Evolutionary conservation across 805 yeast species (phyloP), one percentile per base, ranked within the genome.

Genomic region (Cyberlindnera samutprakarnensis): DNA sequence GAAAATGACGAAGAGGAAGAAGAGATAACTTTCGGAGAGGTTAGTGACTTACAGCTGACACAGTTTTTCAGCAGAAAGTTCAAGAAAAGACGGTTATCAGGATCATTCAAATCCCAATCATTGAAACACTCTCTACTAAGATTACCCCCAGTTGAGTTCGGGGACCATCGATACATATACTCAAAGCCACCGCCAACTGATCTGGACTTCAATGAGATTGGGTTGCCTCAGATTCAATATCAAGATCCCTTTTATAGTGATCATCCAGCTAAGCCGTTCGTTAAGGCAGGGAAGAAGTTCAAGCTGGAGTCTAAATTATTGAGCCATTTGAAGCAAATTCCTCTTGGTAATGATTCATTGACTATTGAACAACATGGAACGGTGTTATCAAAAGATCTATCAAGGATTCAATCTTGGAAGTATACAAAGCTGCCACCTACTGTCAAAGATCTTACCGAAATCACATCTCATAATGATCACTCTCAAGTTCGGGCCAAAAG

Each of bases 231-330:
- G 40, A 54, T 72, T 11, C 66, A 74, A 11, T 78, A 80, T 47
- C 36, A 44, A 2, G 80, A 72, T 39, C 94, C 96, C 0, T 74
- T 57, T 42, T 88, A 74, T 43, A 68, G 76, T 18, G 64, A 68
- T 12, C 43, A 61, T 0, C 46, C 53, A 1, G 78, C 72, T 2
- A 53, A 55, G 9, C 78, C 90, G 0, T 69, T 79, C 33, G 54
- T 71, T 1, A 78, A 74, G 54, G 88, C 88, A 1, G 88, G 87
- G 6, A 73, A 67, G 38, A 72, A 69, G 41, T 75, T 76, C 39
- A 58, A 56, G 2, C 54, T 82, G 1, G 52, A 56, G 10, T 68
- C 75, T 0, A 44, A 53, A 3, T 60, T 68, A 33, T 22, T 57
- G 7, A 35, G 51, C 13, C 46, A 59, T 30, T 37, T 68, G 20